Percentiles rank a stretch among this genome's conserved stretches.
Conservation (phyloP, 2,329 filamentous ascomycete genomes). For the Curvularia sp. region DNA sequence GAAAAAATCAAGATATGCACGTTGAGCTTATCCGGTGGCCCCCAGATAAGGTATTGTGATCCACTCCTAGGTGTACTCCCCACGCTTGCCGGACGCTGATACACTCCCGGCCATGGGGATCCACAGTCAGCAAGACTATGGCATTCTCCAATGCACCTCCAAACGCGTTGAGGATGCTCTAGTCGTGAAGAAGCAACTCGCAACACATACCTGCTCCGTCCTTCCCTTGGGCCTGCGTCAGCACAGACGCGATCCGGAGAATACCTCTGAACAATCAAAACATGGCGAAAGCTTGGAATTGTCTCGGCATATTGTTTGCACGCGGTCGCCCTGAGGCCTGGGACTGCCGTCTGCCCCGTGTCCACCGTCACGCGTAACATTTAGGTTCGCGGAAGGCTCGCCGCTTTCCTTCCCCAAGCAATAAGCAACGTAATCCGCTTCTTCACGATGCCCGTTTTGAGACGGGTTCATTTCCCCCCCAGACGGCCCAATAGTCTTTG, state of each 20-base stretch:
- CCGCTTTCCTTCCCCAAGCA: background rate
- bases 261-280: constrained; percentile 4
- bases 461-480: background rate
- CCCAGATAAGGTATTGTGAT: constrained; percentile 9
- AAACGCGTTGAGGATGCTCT: background rate
- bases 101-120: background rate
- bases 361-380: constrained; percentile 1
- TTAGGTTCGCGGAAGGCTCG: background rate
- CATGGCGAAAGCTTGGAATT: background rate
- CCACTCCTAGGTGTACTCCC: constrained; percentile 2
- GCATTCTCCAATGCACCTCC: background rate
- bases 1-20: constrained; percentile 2
- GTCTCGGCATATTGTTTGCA: constrained; percentile 9
- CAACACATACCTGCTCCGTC: background rate
- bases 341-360: background rate
- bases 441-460: constrained; percentile 8
- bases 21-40: background rate
- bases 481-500: constrained; percentile 3
- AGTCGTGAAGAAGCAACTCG: constrained; percentile 1
- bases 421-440: background rate
- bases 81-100: constrained; percentile 1
- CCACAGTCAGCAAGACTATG: background rate
- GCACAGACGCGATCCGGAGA: constrained; percentile 3
- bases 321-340: background rate
- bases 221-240: background rate